phyloP scores from a whole-genome alignment of 208 protist genomes.

The Crithidia expoeki region DNA sequence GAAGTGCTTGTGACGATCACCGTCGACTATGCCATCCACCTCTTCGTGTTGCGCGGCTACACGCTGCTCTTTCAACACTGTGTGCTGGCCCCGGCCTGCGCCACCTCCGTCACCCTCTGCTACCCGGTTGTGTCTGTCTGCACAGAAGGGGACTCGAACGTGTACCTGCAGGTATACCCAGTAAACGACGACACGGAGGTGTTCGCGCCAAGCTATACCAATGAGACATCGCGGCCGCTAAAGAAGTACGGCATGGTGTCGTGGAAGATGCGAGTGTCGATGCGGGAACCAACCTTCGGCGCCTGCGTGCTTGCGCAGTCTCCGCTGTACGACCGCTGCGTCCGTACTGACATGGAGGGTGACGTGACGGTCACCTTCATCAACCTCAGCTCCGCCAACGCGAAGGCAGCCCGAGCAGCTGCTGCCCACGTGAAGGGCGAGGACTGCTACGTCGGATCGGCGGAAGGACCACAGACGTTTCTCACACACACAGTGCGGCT shows the following conservation, averaged over 20 bases:
- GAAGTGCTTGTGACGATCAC: conserved; percentile 31
- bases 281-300: conserved; percentile 25
- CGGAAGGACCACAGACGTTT: conserved; percentile 46
- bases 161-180: conserved; percentile 39
- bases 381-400: not conserved
- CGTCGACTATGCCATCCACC: conserved; percentile 24
- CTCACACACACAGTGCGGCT: conserved; percentile 41
- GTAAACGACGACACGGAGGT: conserved; percentile 32
- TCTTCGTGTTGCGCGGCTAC: conserved; percentile 30
- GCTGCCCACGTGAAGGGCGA: conserved; percentile 25
- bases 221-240: conserved; percentile 20
- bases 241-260: conserved; percentile 34
- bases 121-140: conserved; percentile 32
- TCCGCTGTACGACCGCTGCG: conserved; percentile 26
- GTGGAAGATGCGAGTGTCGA: conserved; percentile 38
- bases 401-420: not conserved
- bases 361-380: conserved; percentile 44
- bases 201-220: conserved; percentile 27
- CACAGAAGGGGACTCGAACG: conserved; percentile 26
- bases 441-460: conserved; percentile 28
- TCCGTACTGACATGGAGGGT: conserved; percentile 48
- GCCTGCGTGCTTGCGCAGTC: conserved; percentile 30
- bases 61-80: conserved; percentile 38
- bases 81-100: conserved; percentile 18
- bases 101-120: conserved; percentile 23